These are phyloP conservation scores for Starmera pachycereana DNA, from an alignment of 805 yeast species.

Conservation along the genomic window DNA sequence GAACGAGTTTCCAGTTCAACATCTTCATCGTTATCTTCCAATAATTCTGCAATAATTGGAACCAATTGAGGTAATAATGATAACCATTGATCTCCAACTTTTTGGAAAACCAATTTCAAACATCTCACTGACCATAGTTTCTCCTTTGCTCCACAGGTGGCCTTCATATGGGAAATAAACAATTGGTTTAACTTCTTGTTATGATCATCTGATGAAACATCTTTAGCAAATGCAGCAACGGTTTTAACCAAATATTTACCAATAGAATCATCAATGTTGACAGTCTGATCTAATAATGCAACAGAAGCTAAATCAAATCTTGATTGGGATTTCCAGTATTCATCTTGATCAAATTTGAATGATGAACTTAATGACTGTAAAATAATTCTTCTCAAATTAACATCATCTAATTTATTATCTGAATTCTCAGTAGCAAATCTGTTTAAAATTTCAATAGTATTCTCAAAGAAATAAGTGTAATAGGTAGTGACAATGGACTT, in stretches of 20 bases:
- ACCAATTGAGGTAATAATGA: slow-evolving; percentile 85
- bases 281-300: slow-evolving; percentile 56
- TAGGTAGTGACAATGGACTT: slow-evolving; percentile 84
- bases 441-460: slow-evolving; percentile 47
- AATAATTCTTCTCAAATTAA: slow-evolving; percentile 61
- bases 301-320: slow-evolving; percentile 67
- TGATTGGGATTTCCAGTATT: slow-evolving; percentile 85
- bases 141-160: slow-evolving; percentile 43
- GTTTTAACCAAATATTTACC: slow-evolving; percentile 79
- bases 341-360: slow-evolving; percentile 84
- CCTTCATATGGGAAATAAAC: slow-evolving; percentile 58
- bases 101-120: slow-evolving; percentile 73
- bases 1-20: slow-evolving; percentile 88
- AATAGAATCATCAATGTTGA: slow-evolving; percentile 56
- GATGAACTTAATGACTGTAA: slow-evolving; percentile 68
- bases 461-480: slow-evolving; percentile 75
- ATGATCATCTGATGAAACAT: slow-evolving; percentile 60
- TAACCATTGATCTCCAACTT: slow-evolving; percentile 93
- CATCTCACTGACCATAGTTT: slow-evolving; percentile 75
- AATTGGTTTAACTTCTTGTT: slow-evolving; percentile 64
- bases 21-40: slow-evolving; percentile 92
- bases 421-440: slow-evolving; percentile 35
- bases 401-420: slow-evolving; percentile 32
- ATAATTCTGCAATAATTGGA: slow-evolving; percentile 88
- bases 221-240: slow-evolving; percentile 63